Base-by-base conservation (phyloP, 2,329 filamentous ascomycete genomes). In the Alternaria sp. region DNA sequence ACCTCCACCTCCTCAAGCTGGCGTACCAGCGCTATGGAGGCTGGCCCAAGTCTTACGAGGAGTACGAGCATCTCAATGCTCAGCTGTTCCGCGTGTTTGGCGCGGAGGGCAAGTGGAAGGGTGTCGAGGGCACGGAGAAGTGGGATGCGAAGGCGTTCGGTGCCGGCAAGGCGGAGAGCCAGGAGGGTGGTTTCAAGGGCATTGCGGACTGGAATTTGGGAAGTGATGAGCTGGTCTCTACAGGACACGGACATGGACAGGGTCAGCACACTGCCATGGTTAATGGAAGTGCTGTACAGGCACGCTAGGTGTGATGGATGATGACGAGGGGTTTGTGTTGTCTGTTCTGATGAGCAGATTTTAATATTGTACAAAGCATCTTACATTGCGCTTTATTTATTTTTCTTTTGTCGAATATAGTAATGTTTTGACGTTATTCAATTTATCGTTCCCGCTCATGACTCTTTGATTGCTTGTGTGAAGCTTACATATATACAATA, bases 1-100 rank as follows among this genome's bases (percentile, higher is more conserved):
- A 80, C 44, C 51, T 81, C 5, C 70, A 74, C 67, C 67, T 75
- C 4, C 51, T 76, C 26, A 75, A 79, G 66, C 67, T 78, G 5
- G 73, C 78, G 4, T 81, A 77, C 64, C 79, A 80, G 70, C 77
- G 80, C 45, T 68, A 78, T 7, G 80, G 79, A 9, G 65, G 67
- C 21, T 82, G 79, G 78, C 79, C 81, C 5, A 85, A 84, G 74
- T 72, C 79, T 5, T 80, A 79, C 63, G 70, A 61, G 8, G 80
- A 83, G 66, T 84, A 84, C 62, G 78, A 83, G 67, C 74, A 73
- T 4, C 68, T 85, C 51, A 82, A 81, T 48, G 78, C 76, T 0
- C 75, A 81, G 46, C 50, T 84, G 6, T 82, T 81, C 69, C 64
- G 72, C 5, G 69, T 72, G 17, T 84, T 79, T 61, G 70, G 71